Percentiles rank a stretch among this genome's conserved stretches.
These are phyloP conservation scores for Aureobasidium sp. DNA, from an alignment of 2,329 filamentous ascomycete genomes.

Conservation along the genomic window DNA sequence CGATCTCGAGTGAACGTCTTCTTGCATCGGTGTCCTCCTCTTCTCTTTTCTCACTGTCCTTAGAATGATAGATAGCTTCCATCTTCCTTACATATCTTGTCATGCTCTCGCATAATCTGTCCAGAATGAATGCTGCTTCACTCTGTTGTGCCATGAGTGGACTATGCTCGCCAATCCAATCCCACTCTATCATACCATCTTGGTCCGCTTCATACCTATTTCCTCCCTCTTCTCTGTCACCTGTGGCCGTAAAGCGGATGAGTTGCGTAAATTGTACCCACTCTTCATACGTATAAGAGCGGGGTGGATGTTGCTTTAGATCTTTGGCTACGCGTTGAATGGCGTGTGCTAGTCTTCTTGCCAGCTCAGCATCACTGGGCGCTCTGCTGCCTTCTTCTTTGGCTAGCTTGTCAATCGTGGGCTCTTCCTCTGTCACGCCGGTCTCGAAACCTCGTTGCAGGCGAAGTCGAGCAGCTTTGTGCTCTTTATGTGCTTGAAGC, in stretches of 20 bases:
- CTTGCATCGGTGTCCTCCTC: neutral
- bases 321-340: slow-evolving; percentile 75
- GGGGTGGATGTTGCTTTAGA: slow-evolving; percentile 61
- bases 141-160: slow-evolving; percentile 69
- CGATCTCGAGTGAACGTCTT: neutral
- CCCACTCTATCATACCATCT: slow-evolving; percentile 71
- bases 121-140: slow-evolving; percentile 74
- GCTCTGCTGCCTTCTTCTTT: slow-evolving; percentile 41
- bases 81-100: slow-evolving; percentile 45
- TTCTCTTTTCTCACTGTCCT: neutral
- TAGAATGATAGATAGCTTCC: neutral
- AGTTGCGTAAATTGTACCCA: slow-evolving; percentile 88
- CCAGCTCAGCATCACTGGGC: slow-evolving; percentile 63
- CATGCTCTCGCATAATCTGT: slow-evolving; percentile 71
- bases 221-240: slow-evolving; percentile 30
- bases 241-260: slow-evolving; percentile 62
- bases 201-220: slow-evolving; percentile 49
- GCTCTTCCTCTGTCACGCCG: slow-evolving; percentile 32
- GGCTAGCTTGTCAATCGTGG: slow-evolving; percentile 50
- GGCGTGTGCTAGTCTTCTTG: slow-evolving; percentile 69
- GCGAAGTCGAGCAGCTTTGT: slow-evolving; percentile 37
- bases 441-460: slow-evolving; percentile 54
- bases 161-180: slow-evolving; percentile 76
- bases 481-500: slow-evolving; percentile 39
- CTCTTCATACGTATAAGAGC: slow-evolving; percentile 81